These are phyloP conservation scores for Rhodosporidiobolus odoratus DNA, from an alignment of 768 basidiomycete genomes.

Conservation along the genomic window DNA sequence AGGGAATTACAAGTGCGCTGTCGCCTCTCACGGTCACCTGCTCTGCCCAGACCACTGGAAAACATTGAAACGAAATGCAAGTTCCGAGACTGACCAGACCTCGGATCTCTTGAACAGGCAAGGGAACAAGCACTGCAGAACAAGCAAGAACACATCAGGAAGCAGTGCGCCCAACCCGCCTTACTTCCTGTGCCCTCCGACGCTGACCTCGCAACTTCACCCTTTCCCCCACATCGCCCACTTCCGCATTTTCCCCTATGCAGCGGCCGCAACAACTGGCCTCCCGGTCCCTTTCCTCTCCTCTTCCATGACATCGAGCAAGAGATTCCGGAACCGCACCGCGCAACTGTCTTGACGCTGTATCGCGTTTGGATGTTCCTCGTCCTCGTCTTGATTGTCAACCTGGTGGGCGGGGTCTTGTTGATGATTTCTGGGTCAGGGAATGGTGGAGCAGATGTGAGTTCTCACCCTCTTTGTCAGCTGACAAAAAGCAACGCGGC, in stretches of 20 bases:
- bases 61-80: too few relatives aligned
- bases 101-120: too few relatives aligned
- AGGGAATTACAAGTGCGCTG: conserved; percentile 59
- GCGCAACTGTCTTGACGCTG: conserved; percentile 71
- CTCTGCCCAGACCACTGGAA: background rate
- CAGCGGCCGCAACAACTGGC: conserved; percentile 83
- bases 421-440: conserved; percentile 68
- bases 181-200: conserved; percentile 3
- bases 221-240: conserved; percentile 46
- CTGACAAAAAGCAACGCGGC: background rate
- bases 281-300: conserved; percentile 78
- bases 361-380: conserved; percentile 95
- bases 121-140: conserved; percentile 54
- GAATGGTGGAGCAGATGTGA: conserved; percentile 49
- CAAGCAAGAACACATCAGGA: conserved; percentile 59
- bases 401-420: conserved; percentile 84
- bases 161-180: conserved; percentile 38
- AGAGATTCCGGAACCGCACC: conserved; percentile 78
- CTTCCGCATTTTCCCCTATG: background rate
- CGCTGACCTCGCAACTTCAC: conserved; percentile 55
- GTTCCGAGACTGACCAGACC: background rate
- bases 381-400: conserved; percentile 69
- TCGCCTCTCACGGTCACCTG: too few relatives aligned
- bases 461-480: background rate
- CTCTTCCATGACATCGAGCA: conserved; percentile 81